Base-by-base conservation (phyloP, 305 asterid species). In the Solanum hybrid region DNA sequence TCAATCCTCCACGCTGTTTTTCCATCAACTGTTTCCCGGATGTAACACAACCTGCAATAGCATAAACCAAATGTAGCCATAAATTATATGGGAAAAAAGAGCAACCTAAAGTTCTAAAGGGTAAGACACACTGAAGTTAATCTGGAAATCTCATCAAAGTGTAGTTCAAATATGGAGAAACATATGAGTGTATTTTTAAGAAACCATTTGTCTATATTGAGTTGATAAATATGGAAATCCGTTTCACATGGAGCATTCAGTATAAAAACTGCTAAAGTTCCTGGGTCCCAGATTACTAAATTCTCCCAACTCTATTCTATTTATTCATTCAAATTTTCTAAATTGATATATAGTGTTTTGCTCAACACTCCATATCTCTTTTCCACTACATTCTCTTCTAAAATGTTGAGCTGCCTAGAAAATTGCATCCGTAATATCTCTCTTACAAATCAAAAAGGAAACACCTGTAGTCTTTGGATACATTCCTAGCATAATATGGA, bases 1-100 rank as follows among this genome's bases (percentile, higher is more conserved):
- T 86, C 89, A 56, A 89, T 60, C 81, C 36, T 89, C 91, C 91
- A 89, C 17, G 4, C 81, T 17, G 37, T 75, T 79, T 16, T 86
- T 86, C 89, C 89, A 36, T 86, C 91, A 26, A 64, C 77, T 32
- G 51, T 37, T 56, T 76, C 87, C 13, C 80, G 87, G 37, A 32
- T 26, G 69, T 89, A 89, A 29, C 81, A 27, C 86, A 89, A 31
- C 89, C 91, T 89, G 89, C 84, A n/a, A 7, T 34, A 32, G 14
- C 38, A 8, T 20, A 22, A 32, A 32, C 42, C 8, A 2, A 60
- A 64, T 22, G 35, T 35, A 85, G 77, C 88, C n/a, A 22, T 56
- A 85, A 2, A 85, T 8, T 85, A 51, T 5, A 82, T 42, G 16
- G 27, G 22, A 56, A 85, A 85, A 12, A 85, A 85, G 88, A 31